Base-by-base conservation (phyloP, 2,329 filamentous ascomycete genomes). In the Apiospora phragmitis region DNA sequence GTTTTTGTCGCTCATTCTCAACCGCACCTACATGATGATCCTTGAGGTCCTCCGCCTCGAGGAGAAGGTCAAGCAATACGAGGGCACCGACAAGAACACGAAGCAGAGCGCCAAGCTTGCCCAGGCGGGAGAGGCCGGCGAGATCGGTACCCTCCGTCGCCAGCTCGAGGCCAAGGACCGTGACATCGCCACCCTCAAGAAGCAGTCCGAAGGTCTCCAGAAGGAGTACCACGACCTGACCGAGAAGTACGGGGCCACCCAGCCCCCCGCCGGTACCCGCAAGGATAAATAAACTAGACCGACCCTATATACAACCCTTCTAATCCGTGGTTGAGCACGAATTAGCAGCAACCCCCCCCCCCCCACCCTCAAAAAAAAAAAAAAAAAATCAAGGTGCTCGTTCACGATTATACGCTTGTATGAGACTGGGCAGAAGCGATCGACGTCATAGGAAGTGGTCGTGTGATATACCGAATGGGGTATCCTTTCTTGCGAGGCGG, bases 21-120 rank as follows among this genome's bases (percentile, higher is more conserved):
- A 99, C 91, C 95, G 96, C 80, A 99, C 96, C 80, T 99, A 98
- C 87, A 93, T 92, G 79, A 95, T 98, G 93, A 97, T 98, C 79
- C 89, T 97, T 75, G 95, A 98, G 77, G 90, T 93, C 68, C 93
- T 98, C 79, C 86, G 94, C 73, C 92, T 99, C 69, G 95, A 99
- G 86, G 94, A 97, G 84, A 93, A 94, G 85, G 85, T 98, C 80
- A 95, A 94, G 88, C 85, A 89, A 74, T 92, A 93, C 81, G 94
- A 97, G 86, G 91, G 92, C 76, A 81, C 81, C 79, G 86, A 85
- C 76, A 81, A 83, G 77, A 83, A 85, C 79, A 83, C 85, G 73
- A 93, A 94, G 86, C 87, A 93, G 79, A 88, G 89, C 73, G 89
- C 90, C 76, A 93, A 93, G 84, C 86, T 96, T 69, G 90, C 90